Evolutionary conservation across 768 basidiomycete genomes (phyloP).

Genomic region (Cystoderma amianthinum): DNA sequence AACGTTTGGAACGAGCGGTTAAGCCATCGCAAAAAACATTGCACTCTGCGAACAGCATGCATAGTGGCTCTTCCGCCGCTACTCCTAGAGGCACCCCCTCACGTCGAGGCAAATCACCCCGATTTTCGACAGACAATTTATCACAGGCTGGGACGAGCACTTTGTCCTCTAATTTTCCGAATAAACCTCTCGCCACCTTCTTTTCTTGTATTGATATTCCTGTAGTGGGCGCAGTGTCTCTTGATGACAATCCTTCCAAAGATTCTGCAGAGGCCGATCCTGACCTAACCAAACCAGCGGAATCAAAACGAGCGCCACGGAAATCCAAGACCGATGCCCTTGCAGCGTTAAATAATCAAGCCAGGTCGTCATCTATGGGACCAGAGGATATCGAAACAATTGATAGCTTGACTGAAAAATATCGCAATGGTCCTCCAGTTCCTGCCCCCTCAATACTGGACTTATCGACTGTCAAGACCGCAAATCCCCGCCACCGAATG

Average conservation of each 20-base stretch:
- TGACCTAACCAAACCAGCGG: conserved; percentile 29
- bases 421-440: conserved; percentile 49
- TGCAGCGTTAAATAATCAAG: conserved; percentile 67
- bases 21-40: conserved; percentile 25
- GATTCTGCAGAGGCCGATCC: conserved; percentile 26
- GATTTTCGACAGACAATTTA: conserved; percentile 39
- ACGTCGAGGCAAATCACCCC: conserved; percentile 58
- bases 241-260: conserved; percentile 39
- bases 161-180: conserved; percentile 39
- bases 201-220: conserved; percentile 70
- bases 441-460: conserved; percentile 58
- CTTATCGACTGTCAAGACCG: conserved; percentile 65
- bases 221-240: conserved; percentile 67
- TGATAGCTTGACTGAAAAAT: conserved; percentile 41
- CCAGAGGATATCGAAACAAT: conserved; percentile 45
- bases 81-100: conserved; percentile 54
- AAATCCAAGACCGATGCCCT: conserved; percentile 89
- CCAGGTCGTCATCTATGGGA: conserved; percentile 45
- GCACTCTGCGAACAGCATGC: conserved; percentile 27
- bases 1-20: conserved; percentile 30
- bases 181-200: conserved; percentile 45
- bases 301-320: conserved; percentile 69
- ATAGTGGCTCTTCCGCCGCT: conserved; percentile 35
- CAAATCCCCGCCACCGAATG: too few species aligned
- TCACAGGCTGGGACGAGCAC: conserved; percentile 38